Conservation (phyloP, 148 eudicot genomes). For the Fagopyrum homotropicum region DNA sequence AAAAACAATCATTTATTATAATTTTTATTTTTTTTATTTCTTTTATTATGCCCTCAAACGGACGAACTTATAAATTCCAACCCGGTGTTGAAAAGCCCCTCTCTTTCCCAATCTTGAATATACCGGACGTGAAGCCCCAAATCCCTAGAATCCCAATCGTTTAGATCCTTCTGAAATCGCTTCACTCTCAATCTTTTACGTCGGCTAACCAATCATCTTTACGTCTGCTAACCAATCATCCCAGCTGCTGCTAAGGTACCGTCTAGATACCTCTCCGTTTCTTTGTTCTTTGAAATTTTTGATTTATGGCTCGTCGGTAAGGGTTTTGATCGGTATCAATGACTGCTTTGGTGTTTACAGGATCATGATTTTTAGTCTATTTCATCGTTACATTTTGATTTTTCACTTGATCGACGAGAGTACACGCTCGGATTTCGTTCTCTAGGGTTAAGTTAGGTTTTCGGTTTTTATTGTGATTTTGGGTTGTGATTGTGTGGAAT, state of each 20-base stretch:
- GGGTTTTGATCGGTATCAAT: background rate
- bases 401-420: background rate
- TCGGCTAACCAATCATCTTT: background rate
- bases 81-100: background rate
- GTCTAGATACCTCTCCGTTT: background rate
- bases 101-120: background rate
- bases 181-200: background rate
- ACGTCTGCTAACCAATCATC: background rate
- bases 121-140: background rate
- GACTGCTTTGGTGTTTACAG: background rate
- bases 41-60: background rate
- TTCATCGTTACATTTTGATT: background rate
- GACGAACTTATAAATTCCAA: slow-evolving; percentile 3
- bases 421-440: background rate
- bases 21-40: too few relatives aligned
- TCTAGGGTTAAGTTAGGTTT: background rate
- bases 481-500: background rate
- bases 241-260: background rate
- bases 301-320: background rate
- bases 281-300: background rate
- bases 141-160: slow-evolving; percentile 9
- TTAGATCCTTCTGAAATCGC: background rate
- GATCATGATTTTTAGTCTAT: background rate
- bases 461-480: background rate
- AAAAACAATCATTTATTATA: too few relatives aligned